phyloP scores from a whole-genome alignment of 805 yeast genomes.

The Cyberlindnera maclurae region DNA sequence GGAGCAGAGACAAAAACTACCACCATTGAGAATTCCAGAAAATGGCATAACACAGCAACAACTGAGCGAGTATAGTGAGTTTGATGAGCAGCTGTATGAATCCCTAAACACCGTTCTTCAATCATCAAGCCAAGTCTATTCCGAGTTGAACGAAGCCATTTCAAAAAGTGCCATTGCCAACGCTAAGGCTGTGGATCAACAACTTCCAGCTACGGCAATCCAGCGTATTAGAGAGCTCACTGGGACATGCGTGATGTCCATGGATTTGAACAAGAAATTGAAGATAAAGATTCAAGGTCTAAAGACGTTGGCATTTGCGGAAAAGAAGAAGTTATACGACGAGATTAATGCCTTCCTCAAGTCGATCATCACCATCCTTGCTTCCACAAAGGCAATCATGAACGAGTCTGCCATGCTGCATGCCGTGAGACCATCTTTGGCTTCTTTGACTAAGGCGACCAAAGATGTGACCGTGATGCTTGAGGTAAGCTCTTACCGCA shows the following conservation, averaged over 20 bases:
- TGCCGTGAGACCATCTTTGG: conserved; percentile 73
- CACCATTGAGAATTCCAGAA: conserved; percentile 22
- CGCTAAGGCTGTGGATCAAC: conserved; percentile 36
- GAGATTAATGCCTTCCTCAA: conserved; percentile 76
- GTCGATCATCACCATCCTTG: conserved; percentile 75
- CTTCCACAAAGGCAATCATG: conserved; percentile 77
- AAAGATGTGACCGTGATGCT: conserved; percentile 86
- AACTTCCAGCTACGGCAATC: conserved; percentile 36
- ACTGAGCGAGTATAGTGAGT: conserved; percentile 35
- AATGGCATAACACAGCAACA: conserved; percentile 18
- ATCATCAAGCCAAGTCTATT: conserved; percentile 71
- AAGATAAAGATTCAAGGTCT: conserved; percentile 39
- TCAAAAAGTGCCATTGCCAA: conserved; percentile 54
- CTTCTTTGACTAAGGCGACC: conserved; percentile 77
- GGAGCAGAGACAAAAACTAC: conserved; percentile 11
- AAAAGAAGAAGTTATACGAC: conserved; percentile 72
- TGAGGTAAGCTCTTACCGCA: conserved; percentile 53
- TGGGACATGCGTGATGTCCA: conserved; percentile 66
- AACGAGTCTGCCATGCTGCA: conserved; percentile 72
- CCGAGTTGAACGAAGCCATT: conserved; percentile 64
- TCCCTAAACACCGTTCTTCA: conserved; percentile 55
- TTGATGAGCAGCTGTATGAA: conserved; percentile 61
- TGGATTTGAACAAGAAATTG: conserved; percentile 72
- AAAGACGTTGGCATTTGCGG: conserved; percentile 37
- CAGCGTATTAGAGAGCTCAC: conserved; percentile 71